Base-by-base conservation (phyloP, 2,329 filamentous ascomycete species). In the Exophiala alcalophila region DNA sequence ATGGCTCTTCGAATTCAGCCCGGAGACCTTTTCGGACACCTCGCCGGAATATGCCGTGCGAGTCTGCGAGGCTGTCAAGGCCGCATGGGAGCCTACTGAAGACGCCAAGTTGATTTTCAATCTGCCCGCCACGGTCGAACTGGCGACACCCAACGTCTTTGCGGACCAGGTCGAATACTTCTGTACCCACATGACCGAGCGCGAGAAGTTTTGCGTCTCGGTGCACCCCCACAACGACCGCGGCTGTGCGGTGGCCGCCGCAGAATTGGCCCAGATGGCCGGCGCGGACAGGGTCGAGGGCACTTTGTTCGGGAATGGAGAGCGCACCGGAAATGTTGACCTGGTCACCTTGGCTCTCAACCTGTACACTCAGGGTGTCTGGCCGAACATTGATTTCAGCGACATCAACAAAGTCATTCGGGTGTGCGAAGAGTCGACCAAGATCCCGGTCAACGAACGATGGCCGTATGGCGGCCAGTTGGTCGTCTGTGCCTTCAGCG, bases 161-260 rank as follows among this genome's bases (percentile, higher is more conserved):
- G 92, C 92, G 35, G 92, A 98, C 61, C 85, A 94, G 69, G 86
- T 98, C 50, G 92, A 98, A 65, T 94, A 87, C 69, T 98, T 98
- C 67, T 94, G 88, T 71, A 79, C 75, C 38, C 76, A 91, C 62
- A 89, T 97, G 61, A 76, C 77, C 0, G 85, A 95, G 65, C 76
- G 90, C 38, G 84, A 95, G 59, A 92, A 89, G 70, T 77, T 95
- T 36, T 86, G 83, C 58, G 85, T 97, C 6, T 94, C 86, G 49
- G 76, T 97, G 40, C 92, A 97, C 64, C 86, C 88, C 6, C 91
- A 98, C 69, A 97, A 97, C 61, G 92, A 97, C 65, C 78, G 92
- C 50, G 91, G 91, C 15, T 94, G 86, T 57, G 89, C 87, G 3
- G 81, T 92, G 11, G 91, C 91, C 1, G 90, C 90, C 0, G 86